A percentile compares a stretch with the other conserved stretches of the same genome.
Evolutionary conservation across 2,329 filamentous ascomycete species (phyloP).

Genomic region (Xylariaceae sp.): DNA sequence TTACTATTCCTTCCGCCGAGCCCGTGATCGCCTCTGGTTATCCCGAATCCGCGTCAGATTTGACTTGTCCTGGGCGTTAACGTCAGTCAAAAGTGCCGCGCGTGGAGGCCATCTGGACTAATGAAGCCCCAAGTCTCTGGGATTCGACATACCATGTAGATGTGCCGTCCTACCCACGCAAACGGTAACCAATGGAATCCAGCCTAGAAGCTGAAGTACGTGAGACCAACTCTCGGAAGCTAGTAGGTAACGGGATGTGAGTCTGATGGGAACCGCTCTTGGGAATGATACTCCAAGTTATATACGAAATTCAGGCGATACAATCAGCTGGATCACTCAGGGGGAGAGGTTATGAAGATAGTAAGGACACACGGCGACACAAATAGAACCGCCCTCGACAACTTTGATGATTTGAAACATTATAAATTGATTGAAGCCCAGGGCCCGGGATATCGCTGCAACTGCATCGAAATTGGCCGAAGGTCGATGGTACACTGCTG

Average conservation of each 20-base stretch:
- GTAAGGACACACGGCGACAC: no score
- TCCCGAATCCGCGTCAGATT: slow-evolving; percentile 51
- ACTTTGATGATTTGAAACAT: no score
- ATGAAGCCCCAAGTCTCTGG: background rate
- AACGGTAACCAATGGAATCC: background rate
- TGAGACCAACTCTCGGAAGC: background rate
- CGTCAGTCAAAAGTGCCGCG: slow-evolving; percentile 1
- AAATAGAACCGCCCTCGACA: no score
- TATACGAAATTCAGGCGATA: background rate
- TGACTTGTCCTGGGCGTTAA: slow-evolving; percentile 7
- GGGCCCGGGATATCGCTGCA: no score
- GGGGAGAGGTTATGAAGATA: no score
- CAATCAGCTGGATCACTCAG: no score
- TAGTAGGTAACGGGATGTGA: background rate
- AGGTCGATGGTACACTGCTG: no score
- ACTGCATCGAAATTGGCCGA: no score
- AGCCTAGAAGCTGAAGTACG: background rate
- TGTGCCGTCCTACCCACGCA: background rate
- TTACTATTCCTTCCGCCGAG: slow-evolving; percentile 65
- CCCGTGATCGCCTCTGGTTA: slow-evolving; percentile 73
- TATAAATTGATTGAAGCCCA: no score
- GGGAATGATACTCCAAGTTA: background rate
- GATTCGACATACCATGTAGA: background rate
- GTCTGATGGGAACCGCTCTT: background rate
- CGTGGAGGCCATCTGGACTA: background rate